These are phyloP conservation scores for Cladosporium sp. DNA, from an alignment of 2,329 filamentous ascomycete genomes.

Conservation along the genomic window DNA sequence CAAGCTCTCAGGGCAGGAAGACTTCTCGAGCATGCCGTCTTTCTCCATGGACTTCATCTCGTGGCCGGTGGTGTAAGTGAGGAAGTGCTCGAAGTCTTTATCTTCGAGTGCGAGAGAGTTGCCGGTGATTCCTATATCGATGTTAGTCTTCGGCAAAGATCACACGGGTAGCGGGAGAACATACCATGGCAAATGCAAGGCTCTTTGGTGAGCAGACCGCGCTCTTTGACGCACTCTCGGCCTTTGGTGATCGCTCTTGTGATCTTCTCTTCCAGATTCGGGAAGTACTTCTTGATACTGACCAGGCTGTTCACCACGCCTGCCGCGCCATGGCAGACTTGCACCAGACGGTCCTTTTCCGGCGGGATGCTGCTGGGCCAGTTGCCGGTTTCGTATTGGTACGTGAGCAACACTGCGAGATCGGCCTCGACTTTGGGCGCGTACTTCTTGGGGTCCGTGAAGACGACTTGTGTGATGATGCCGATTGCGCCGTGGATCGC, in stretches of 20 bases:
- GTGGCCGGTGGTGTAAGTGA: slow-evolving; percentile 58
- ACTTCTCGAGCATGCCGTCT: slow-evolving; percentile 54
- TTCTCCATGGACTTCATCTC: slow-evolving; percentile 56
- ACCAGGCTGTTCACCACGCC: slow-evolving; percentile 62
- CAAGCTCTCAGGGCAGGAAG: slow-evolving; percentile 51
- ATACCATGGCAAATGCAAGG: slow-evolving; percentile 62
- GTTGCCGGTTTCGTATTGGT: slow-evolving; percentile 63
- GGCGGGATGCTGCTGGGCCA: slow-evolving; percentile 59
- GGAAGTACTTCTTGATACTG: slow-evolving; percentile 58
- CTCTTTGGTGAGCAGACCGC: slow-evolving; percentile 63
- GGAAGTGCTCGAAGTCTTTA: slow-evolving; percentile 57
- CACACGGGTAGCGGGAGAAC: neutral
- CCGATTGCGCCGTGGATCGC: slow-evolving; percentile 68
- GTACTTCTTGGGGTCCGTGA: slow-evolving; percentile 56
- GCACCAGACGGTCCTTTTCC: slow-evolving; percentile 55
- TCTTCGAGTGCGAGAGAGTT: slow-evolving; percentile 60
- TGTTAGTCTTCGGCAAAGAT: slow-evolving; percentile 16
- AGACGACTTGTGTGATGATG: slow-evolving; percentile 68
- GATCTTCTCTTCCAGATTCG: slow-evolving; percentile 55
- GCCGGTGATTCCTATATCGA: slow-evolving; percentile 55
- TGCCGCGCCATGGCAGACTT: slow-evolving; percentile 68
- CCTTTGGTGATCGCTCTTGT: slow-evolving; percentile 54
- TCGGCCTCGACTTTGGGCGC: slow-evolving; percentile 56
- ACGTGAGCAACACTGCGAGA: slow-evolving; percentile 57
- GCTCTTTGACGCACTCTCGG: slow-evolving; percentile 55